Evolutionary conservation across 331 rosid genomes (phyloP).

Genomic region (Spiraea crenata): DNA sequence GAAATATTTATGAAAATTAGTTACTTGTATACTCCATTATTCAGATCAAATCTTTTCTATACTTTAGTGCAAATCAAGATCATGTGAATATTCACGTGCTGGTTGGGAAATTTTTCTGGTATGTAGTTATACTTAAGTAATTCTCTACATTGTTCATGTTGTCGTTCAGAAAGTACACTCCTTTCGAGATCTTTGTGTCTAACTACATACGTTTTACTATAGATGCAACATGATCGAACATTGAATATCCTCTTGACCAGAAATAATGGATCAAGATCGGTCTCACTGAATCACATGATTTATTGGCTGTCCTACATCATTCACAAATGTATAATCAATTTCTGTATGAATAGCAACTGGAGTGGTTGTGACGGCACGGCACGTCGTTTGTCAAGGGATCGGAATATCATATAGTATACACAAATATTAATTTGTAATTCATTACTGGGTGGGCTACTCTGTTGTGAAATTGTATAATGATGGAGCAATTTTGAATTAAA

Average conservation of each 20-base stretch:
- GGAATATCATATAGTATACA: slow-evolving; percentile 8
- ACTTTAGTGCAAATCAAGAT: too few species aligned
- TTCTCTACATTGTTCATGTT: neutral
- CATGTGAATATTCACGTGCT: neutral
- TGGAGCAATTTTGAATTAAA: neutral
- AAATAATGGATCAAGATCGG: slow-evolving; percentile 11
- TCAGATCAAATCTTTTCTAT: neutral
- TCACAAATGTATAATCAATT: neutral
- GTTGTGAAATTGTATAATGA: neutral
- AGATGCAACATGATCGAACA: slow-evolving; percentile 2
- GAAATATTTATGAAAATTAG: slow-evolving; percentile 19
- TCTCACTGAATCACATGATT: slow-evolving; percentile 27
- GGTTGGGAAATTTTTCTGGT: neutral
- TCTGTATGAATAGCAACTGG: slow-evolving; percentile 8
- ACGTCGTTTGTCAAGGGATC: slow-evolving; percentile 38
- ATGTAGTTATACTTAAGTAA: too few species aligned
- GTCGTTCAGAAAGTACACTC: too few species aligned
- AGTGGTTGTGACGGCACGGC: slow-evolving; percentile 70
- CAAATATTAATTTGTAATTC: slow-evolving; percentile 19
- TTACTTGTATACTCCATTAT: slow-evolving; percentile 21
- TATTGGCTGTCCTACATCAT: neutral
- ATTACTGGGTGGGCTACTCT: slow-evolving; percentile 42
- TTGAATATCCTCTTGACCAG: slow-evolving; percentile 11
- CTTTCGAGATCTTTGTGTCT: too few species aligned
- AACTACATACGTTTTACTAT: too few species aligned